Evolutionary conservation across 139 green algal species (phyloP).

Genomic region (Coccomyxa sp.): DNA sequence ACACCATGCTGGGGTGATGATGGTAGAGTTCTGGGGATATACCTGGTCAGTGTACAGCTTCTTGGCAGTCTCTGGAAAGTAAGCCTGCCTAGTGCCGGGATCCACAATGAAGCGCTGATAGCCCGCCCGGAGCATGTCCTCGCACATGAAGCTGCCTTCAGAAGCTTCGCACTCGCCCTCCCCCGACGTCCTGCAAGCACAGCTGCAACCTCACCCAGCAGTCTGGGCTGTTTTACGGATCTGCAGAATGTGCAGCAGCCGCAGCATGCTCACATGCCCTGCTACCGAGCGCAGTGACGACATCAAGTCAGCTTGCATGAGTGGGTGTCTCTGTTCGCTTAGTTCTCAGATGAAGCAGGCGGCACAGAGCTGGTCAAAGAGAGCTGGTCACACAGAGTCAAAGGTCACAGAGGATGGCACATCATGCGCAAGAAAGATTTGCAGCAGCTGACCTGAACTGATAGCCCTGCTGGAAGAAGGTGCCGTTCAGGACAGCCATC

Average conservation of each 20-base stretch:
- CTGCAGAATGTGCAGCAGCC: neutral
- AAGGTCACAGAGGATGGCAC: too few relatives aligned
- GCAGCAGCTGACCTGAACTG: slow-evolving; percentile 24
- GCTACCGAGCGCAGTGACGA: neutral
- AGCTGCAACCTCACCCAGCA: neutral
- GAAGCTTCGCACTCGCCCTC: slow-evolving; percentile 43
- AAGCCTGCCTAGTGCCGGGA: slow-evolving; percentile 42
- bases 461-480: slow-evolving; percentile 16
- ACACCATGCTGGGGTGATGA: neutral
- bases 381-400: too few relatives aligned
- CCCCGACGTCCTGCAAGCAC: slow-evolving; percentile 11
- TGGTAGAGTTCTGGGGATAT: neutral
- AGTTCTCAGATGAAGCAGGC: too few relatives aligned
- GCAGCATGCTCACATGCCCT: neutral
- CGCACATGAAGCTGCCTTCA: slow-evolving; percentile 55
- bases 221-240: neutral
- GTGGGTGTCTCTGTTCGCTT: too few relatives aligned
- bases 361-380: too few relatives aligned
- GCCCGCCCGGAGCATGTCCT: slow-evolving; percentile 39
- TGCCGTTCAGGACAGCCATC: slow-evolving; percentile 36
- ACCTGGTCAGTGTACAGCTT: slow-evolving; percentile 10
- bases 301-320: neutral
- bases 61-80: slow-evolving; percentile 2
- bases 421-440: too few relatives aligned
- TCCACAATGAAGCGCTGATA: slow-evolving; percentile 45